Evolutionary conservation across 1,139 yeast species (phyloP).

Genomic region (Pichia sp.): DNA sequence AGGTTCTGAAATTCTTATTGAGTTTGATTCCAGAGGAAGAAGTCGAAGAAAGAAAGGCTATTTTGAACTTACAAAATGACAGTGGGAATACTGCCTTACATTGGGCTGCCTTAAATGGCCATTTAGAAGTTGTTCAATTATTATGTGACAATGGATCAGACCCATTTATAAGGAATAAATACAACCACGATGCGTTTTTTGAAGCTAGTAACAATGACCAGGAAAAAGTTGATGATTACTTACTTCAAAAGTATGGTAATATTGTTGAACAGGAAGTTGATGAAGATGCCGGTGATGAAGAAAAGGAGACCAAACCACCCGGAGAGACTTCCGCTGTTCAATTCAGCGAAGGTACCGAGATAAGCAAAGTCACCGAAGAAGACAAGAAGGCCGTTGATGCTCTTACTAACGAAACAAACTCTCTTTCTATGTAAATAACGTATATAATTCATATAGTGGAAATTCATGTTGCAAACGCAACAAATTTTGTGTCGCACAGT

Average conservation of each 20-base stretch:
- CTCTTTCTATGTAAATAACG: constrained; percentile 13
- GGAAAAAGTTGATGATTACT: constrained; percentile 62
- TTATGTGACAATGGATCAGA: constrained; percentile 77
- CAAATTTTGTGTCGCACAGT: not conserved
- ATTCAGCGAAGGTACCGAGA: constrained; percentile 20
- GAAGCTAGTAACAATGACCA: constrained; percentile 78
- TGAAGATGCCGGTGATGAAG: constrained; percentile 50
- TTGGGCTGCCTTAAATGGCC: constrained; percentile 93
- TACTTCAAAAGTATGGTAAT: constrained; percentile 63
- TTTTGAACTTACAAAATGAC: constrained; percentile 51
- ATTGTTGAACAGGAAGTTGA: constrained; percentile 59
- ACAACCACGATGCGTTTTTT: constrained; percentile 76
- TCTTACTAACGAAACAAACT: constrained; percentile 19
- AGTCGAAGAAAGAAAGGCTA: constrained; percentile 40
- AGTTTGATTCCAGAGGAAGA: constrained; percentile 41
- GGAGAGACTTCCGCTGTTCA: constrained; percentile 25
- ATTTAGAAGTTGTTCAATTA: constrained; percentile 59
- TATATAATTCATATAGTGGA: not conserved
- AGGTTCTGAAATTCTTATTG: constrained; percentile 55
- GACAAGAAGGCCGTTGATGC: constrained; percentile 37
- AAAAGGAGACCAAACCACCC: constrained; percentile 30
- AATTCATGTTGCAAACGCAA: not conserved
- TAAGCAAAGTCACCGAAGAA: constrained; percentile 23
- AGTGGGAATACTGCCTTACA: constrained; percentile 91
- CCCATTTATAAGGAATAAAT: constrained; percentile 66